These are phyloP conservation scores for Penicillium nucicola DNA, from an alignment of 495 filamentous ascomycete genomes.

Conservation along the genomic window DNA sequence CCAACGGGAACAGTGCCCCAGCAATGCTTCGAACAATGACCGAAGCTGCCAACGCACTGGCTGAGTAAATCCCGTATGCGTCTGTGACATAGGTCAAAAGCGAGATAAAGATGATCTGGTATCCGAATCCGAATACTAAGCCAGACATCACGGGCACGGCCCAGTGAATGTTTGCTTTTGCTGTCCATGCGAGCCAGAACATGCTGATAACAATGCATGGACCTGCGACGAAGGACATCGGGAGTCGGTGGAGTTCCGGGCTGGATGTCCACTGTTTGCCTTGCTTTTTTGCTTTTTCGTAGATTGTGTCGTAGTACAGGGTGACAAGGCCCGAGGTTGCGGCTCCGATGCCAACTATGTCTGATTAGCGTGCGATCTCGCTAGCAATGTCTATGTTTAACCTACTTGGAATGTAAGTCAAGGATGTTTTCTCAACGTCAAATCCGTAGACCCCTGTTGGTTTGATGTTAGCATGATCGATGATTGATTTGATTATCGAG, in stretches of 20 bases:
- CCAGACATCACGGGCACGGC: slow-evolving; percentile 63
- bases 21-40: slow-evolving; percentile 57
- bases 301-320: slow-evolving; percentile 53
- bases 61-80: slow-evolving; percentile 69
- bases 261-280: slow-evolving; percentile 38
- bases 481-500: not conserved
- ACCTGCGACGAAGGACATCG: slow-evolving; percentile 63
- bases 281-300: slow-evolving; percentile 36
- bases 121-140: slow-evolving; percentile 67
- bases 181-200: slow-evolving; percentile 75
- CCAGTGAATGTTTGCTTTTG: slow-evolving; percentile 53
- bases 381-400: not conserved
- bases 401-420: slow-evolving; percentile 43
- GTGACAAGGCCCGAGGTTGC: slow-evolving; percentile 36
- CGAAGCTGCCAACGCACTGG: slow-evolving; percentile 65
- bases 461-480: not conserved
- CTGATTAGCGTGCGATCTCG: slow-evolving; percentile 6
- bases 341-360: slow-evolving; percentile 36
- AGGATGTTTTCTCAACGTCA: slow-evolving; percentile 33
- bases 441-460: slow-evolving; percentile 31
- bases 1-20: slow-evolving; percentile 53
- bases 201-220: slow-evolving; percentile 57
- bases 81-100: slow-evolving; percentile 76
- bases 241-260: slow-evolving; percentile 64
- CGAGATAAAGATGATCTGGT: slow-evolving; percentile 62